phyloP scores from a whole-genome alignment of 768 basidiomycete genomes.

The Clavulina sp. region DNA sequence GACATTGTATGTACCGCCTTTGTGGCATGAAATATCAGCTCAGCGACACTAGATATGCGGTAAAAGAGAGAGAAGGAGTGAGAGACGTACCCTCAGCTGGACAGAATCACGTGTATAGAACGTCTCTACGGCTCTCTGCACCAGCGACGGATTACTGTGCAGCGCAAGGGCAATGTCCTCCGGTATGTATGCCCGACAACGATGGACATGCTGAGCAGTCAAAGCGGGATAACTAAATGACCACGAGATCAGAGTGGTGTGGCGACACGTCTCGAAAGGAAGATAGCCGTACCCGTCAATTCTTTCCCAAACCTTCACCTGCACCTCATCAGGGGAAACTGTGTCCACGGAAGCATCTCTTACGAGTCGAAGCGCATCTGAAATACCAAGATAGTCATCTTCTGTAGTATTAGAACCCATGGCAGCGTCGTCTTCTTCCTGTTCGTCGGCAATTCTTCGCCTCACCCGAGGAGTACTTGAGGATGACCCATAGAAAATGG shows the following conservation, averaged over 20 bases:
- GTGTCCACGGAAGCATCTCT: slow-evolving; percentile 38
- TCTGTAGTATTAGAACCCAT: no score
- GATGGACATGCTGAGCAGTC: slow-evolving; percentile 50
- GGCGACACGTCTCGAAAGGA: not conserved
- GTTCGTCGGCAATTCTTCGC: slow-evolving; percentile 28
- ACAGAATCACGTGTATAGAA: slow-evolving; percentile 93
- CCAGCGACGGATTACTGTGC: slow-evolving; percentile 38
- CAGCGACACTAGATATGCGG: not conserved
- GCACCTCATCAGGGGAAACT: slow-evolving; percentile 39
- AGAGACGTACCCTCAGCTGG: slow-evolving; percentile 56
- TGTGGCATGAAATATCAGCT: not conserved
- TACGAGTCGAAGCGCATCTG: slow-evolving; percentile 48
- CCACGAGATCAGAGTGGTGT: not conserved
- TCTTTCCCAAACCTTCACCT: slow-evolving; percentile 49
- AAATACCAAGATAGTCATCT: slow-evolving; percentile 34
- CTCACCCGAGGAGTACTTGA: slow-evolving; percentile 31
- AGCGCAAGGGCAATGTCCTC: slow-evolving; percentile 62
- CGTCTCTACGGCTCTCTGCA: slow-evolving; percentile 76
- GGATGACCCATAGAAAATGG: slow-evolving; percentile 56
- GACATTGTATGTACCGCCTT: slow-evolving; percentile 81
- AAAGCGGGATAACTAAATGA: slow-evolving; percentile 49
- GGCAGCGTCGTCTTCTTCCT: slow-evolving; percentile 26
- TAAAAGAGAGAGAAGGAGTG: not conserved
- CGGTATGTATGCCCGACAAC: slow-evolving; percentile 64
- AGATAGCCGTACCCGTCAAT: slow-evolving; percentile 37